Evolutionary conservation across 306 rosid species (phyloP).

Genomic region (Hylodesmum podocarpum): DNA sequence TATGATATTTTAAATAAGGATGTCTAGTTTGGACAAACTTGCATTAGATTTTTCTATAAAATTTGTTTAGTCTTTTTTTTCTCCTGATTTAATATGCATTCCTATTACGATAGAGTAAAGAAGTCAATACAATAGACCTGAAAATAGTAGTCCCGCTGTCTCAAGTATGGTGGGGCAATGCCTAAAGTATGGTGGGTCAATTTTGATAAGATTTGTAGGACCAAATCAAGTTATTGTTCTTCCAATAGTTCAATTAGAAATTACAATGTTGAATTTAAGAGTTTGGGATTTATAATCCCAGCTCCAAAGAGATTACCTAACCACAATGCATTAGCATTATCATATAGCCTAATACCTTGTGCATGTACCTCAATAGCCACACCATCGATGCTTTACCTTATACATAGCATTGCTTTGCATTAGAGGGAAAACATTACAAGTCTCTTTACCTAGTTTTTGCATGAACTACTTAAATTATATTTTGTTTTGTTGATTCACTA

Average conservation of each 20-base stretch:
- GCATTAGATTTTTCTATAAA: slow-evolving; percentile 8
- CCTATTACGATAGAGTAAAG: not conserved
- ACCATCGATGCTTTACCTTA: not conserved
- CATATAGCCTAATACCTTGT: too few species aligned
- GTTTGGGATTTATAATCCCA: not conserved
- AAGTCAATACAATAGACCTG: slow-evolving; percentile 1
- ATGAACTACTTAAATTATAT: slow-evolving; percentile 24
- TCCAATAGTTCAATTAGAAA: not conserved
- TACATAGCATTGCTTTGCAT: not conserved
- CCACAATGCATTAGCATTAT: not conserved
- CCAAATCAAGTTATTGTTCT: not conserved
- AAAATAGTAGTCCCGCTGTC: slow-evolving; percentile 4
- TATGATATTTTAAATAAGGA: not conserved
- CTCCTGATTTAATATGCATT: not conserved
- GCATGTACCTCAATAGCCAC: not conserved
- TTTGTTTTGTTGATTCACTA: slow-evolving; percentile 46
- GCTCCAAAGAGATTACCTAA: not conserved
- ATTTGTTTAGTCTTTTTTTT: not conserved
- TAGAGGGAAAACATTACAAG: not conserved
- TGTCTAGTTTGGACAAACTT: not conserved
- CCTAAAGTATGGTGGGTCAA: not conserved
- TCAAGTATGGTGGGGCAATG: not conserved
- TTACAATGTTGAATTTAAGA: not conserved
- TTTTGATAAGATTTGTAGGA: not conserved
- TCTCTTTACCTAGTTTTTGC: not conserved